Base-by-base conservation (phyloP, 2,329 filamentous ascomycete species). In the Diaporthe sp. region DNA sequence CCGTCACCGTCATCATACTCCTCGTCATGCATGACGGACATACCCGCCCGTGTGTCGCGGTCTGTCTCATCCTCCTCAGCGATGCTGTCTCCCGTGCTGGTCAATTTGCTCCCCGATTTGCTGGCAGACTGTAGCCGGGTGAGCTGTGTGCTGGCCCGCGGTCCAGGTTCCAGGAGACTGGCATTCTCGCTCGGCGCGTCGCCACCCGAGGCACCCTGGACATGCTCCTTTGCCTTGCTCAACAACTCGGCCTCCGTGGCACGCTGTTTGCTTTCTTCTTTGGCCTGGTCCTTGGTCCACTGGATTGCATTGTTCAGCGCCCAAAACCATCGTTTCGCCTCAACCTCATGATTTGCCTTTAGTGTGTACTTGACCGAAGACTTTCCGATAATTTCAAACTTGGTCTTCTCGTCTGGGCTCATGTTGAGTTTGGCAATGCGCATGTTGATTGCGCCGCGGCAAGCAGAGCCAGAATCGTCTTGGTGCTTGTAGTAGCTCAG, bases 401-500 rank as follows among this genome's bases (percentile, higher is more conserved):
- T 95, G 59, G 96, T 96, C 86, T 98, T 99, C 82, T 99, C 97
- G 78, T 98, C 95, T 0, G 96, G 90, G 81, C 97, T 97, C 96
- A 99, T 98, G 84, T 96, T 93, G 39, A 99, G 89, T 80, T 92
- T 93, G 32, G 97, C 97, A 78, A 99, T 99, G 75, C 93, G 94
- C 96, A 99, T 99, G 82, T 98, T 98, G 85, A 99, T 99, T 70
- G 97, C 97, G 74, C 97, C 97, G 76, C 97, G 95, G 82, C 97
- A 99, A 72, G 97, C 97, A 70, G 95, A 97, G 32, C 96, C 97
- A 42, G 95, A 94, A 82, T 99, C 97, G 81, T 99, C 97, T 85
- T 99, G 97, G 82, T 98, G 95, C 85, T 99, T 99, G 87, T 98
- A 99, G 85, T 99, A 99, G 84, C 97, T 98, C 78, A 99, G 84